Conservation (phyloP, 2,329 filamentous ascomycete species). For the Scedosporium apiospermum region DNA sequence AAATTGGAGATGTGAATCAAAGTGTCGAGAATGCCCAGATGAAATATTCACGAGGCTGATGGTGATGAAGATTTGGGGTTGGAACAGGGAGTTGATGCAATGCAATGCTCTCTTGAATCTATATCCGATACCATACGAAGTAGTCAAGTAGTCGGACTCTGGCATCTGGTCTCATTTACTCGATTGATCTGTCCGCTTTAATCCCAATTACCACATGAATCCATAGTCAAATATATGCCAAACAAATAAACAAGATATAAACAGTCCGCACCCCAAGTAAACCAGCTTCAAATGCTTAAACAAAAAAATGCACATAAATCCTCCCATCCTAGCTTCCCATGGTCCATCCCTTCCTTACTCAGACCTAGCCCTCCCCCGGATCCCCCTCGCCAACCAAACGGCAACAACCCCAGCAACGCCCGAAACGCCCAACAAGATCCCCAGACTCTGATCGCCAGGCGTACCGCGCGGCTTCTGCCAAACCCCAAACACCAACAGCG, state of each 20-base stretch:
- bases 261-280: not conserved
- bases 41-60: not conserved
- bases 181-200: too few species aligned
- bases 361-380: constrained; percentile 26
- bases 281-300: not conserved
- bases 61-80: too few species aligned
- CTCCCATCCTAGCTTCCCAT: not conserved
- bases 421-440: constrained; percentile 76
- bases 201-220: too few species aligned
- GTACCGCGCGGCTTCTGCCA: constrained; percentile 81
- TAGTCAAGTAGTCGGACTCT: too few species aligned
- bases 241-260: too few species aligned
- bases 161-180: too few species aligned
- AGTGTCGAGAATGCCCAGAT: not conserved
- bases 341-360: not conserved
- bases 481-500: constrained; percentile 72
- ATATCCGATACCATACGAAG: too few species aligned
- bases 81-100: too few species aligned
- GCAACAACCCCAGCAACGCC: constrained; percentile 70
- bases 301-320: not conserved
- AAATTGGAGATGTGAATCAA: not conserved
- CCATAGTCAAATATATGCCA: too few species aligned
- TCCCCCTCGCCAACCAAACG: constrained; percentile 59
- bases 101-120: too few species aligned
- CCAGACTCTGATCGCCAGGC: constrained; percentile 78